phyloP scores from a whole-genome alignment of 2,329 filamentous ascomycete genomes.

The Drechslerella dactyloides region DNA sequence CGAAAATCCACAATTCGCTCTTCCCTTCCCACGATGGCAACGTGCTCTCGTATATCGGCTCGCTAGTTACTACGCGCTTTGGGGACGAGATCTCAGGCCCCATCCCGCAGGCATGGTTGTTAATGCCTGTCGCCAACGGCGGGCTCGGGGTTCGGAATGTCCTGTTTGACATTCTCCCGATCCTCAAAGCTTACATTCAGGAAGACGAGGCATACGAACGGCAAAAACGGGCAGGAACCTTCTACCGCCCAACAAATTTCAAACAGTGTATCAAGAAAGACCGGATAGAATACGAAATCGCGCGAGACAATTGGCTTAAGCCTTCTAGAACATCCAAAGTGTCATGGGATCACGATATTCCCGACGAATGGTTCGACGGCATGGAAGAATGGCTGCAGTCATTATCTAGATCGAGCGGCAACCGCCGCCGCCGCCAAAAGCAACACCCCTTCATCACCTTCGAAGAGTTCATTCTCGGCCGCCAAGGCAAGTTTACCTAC shows the following conservation, averaged over 20 bases:
- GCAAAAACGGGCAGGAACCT: conserved; percentile 52
- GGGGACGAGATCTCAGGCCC: conserved; percentile 56
- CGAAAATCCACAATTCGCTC: conserved; percentile 63
- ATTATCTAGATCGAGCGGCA: conserved; percentile 17
- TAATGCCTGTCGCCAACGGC: conserved; percentile 61
- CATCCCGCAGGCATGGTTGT: conserved; percentile 61
- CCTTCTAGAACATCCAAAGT: conserved; percentile 7
- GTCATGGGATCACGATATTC: conserved; percentile 23
- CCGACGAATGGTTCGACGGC: conserved; percentile 38
- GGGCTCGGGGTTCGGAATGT: conserved; percentile 62
- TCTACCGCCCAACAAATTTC: conserved; percentile 46
- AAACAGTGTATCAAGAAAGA: conserved; percentile 41
- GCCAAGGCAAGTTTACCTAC: conserved; percentile 46
- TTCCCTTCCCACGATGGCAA: conserved; percentile 61
- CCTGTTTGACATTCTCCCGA: conserved; percentile 60
- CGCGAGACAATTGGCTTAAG: conserved; percentile 29
- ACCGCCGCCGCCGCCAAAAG: conserved; percentile 54
- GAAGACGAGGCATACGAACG: conserved; percentile 57
- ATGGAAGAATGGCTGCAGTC: conserved; percentile 27
- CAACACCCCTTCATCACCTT: conserved; percentile 61
- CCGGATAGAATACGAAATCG: conserved; percentile 26
- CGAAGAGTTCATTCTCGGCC: conserved; percentile 59
- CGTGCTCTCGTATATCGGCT: conserved; percentile 66
- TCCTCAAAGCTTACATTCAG: conserved; percentile 56
- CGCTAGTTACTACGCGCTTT: conserved; percentile 64